Evolutionary conservation across 345 rosid species (phyloP).

Genomic region (Citrus cavaleriei): DNA sequence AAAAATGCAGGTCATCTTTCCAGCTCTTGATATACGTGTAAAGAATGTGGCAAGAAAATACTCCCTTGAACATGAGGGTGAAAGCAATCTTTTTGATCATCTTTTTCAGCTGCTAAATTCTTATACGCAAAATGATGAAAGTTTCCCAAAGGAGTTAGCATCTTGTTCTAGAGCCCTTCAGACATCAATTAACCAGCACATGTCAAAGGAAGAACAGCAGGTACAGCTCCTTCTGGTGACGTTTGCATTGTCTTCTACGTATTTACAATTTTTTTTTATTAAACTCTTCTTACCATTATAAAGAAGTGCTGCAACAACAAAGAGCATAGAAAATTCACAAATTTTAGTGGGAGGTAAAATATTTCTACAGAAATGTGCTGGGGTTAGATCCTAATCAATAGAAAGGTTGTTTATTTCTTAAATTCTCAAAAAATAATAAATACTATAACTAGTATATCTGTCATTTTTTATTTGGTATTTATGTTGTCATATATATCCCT

Average conservation of each 20-base stretch:
- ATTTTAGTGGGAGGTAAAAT: neutral
- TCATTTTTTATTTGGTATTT: neutral
- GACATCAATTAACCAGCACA: conserved; percentile 63
- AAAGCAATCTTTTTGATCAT: conserved; percentile 57
- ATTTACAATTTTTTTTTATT: neutral
- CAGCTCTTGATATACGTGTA: conserved; percentile 60
- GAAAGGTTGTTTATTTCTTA: neutral
- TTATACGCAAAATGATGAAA: conserved; percentile 39
- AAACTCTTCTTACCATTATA: neutral
- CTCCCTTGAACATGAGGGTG: conserved; percentile 60
- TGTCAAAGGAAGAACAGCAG: conserved; percentile 78
- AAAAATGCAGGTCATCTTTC: conserved; percentile 59
- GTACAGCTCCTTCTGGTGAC: conserved; percentile 21
- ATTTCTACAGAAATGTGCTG: neutral
- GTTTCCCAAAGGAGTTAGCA: conserved; percentile 59
- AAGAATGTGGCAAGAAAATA: conserved; percentile 62
- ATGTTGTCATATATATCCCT: neutral
- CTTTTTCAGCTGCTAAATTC: conserved; percentile 49
- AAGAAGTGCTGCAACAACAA: neutral
- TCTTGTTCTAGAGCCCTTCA: conserved; percentile 59
- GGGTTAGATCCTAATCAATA: neutral
- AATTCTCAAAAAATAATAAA: neutral
- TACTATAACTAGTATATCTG: neutral
- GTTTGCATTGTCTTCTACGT: conserved; percentile 3
- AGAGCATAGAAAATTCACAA: neutral